Percentiles rank a stretch among this genome's conserved stretches.
Conservation (phyloP, 1,284 basidiomycete species). For the Heliocybe sulcata region DNA sequence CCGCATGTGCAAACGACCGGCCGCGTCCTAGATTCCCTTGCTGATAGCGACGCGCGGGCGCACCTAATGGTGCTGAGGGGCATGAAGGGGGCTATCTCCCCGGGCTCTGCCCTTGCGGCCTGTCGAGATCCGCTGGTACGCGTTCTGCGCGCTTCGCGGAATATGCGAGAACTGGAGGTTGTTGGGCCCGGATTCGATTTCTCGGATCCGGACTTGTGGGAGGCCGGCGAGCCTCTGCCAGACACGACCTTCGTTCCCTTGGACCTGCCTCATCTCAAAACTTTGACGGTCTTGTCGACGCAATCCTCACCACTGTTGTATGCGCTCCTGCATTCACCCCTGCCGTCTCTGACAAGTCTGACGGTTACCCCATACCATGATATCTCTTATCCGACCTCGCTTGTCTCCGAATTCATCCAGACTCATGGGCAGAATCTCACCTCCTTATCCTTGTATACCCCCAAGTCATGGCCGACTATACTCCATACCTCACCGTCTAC, state of each 20-base stretch:
- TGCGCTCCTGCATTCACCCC: constrained; percentile 48
- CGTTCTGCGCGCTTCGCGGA: constrained; percentile 48
- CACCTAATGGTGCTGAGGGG: constrained; percentile 58
- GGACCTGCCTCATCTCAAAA: constrained; percentile 51
- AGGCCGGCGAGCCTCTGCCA: constrained; percentile 15
- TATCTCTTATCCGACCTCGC: constrained; percentile 45
- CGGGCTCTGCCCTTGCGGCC: background rate
- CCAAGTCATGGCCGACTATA: constrained; percentile 64
- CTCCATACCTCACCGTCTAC: constrained; percentile 50
- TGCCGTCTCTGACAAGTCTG: constrained; percentile 63
- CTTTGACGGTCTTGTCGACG: constrained; percentile 60
- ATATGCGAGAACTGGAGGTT: constrained; percentile 63
- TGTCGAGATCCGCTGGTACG: constrained; percentile 24
- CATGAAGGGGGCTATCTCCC: constrained; percentile 25
- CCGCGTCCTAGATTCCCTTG: constrained; percentile 47
- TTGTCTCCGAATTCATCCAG: constrained; percentile 54
- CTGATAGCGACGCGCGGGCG: constrained; percentile 41
- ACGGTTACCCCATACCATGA: constrained; percentile 73
- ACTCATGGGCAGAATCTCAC: constrained; percentile 54
- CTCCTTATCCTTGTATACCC: constrained; percentile 62
- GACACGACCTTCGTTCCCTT: constrained; percentile 32
- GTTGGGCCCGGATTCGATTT: constrained; percentile 51
- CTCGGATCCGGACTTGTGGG: constrained; percentile 34
- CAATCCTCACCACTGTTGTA: constrained; percentile 58
- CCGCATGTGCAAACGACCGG: constrained; percentile 56